Evolutionary conservation across 2,329 filamentous ascomycete genomes (phyloP), one percentile per base, ranked within the genome.

Genomic region (Passalora sequoiae): DNA sequence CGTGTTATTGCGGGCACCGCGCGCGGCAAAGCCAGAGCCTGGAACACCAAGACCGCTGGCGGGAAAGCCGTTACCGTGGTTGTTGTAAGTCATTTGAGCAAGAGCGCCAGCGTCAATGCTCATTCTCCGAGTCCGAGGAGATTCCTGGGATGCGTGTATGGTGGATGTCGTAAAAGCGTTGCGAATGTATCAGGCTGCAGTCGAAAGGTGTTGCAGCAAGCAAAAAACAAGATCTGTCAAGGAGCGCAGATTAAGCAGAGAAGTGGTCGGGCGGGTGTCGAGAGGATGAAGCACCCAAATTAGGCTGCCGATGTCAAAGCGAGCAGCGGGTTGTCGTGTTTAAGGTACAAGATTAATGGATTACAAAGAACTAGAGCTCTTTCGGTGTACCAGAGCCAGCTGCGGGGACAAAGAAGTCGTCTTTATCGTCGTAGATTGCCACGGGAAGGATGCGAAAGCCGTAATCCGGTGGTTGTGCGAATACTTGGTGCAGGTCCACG

Each of bases 81-180:
- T 53, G 75, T 83, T 86, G 76, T 88, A 91, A 74, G 88, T 86
- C 91, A 97, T 97, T 79, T 94, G 89, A 92, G 89, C 84, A 76
- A 95, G 87, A 92, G 89, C 88, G 79, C 91, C 91, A 80, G 91
- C 83, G 91, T 95, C 85, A 84, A 94, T 83, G 69, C 72, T 75
- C 72, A 71, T 61, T 42, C 47, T 56, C 21, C 36, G 47, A 42
- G 35, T 54, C 50, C 50, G 51, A 36, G n/a, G n/a, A 46, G 38
- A 32, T 46, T 38, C 28, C 47, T 44, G 33, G 33, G 41, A 38
- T 40, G 45, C 40, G 44, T 52, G 42, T 43, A 49, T 32, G 31
- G 39, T 43, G 44, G 46, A 45, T 43, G 40, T 54, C 54, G 54
- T 57, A 30, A 55, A 47, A 43, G 29, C 44, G 50, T 53, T 31